Evolutionary conservation across 2,329 filamentous ascomycete genomes (phyloP).

Genomic region (Ascochyta pisi): DNA sequence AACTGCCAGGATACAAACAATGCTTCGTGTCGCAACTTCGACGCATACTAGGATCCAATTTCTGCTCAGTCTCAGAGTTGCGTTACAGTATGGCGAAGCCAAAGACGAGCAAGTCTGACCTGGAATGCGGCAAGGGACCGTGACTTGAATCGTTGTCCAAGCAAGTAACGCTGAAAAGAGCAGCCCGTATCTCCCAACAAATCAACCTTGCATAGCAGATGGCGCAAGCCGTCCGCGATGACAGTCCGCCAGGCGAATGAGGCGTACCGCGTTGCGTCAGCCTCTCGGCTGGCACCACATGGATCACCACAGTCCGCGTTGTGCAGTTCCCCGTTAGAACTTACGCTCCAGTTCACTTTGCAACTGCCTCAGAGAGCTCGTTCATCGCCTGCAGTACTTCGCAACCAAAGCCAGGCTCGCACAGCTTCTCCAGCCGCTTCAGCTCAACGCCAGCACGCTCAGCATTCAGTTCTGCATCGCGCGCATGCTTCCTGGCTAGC

Average conservation of each 20-base stretch:
- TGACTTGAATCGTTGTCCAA: background rate
- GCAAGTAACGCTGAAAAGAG: background rate
- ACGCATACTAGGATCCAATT: background rate
- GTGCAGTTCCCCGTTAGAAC: background rate
- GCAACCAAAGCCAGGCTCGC: constrained; percentile 18
- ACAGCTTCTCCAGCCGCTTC: constrained; percentile 18
- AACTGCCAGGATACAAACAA: background rate
- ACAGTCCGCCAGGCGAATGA: no score
- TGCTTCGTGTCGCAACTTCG: background rate
- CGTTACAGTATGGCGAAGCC: background rate
- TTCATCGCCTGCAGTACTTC: constrained; percentile 20
- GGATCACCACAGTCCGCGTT: background rate
- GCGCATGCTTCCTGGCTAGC: constrained; percentile 29
- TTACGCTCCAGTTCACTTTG: background rate
- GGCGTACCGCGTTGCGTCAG: background rate
- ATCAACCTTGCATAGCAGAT: background rate
- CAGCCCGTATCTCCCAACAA: background rate
- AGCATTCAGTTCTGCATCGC: constrained; percentile 29
- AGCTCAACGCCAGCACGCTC: constrained; percentile 20
- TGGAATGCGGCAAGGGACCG: background rate
- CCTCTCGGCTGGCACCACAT: background rate
- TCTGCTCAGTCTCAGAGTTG: background rate
- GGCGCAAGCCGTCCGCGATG: background rate
- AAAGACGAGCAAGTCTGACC: background rate
- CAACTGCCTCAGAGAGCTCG: background rate